Base-by-base conservation (phyloP, 331 rosid genomes). In the Telfairia occidentalis region DNA sequence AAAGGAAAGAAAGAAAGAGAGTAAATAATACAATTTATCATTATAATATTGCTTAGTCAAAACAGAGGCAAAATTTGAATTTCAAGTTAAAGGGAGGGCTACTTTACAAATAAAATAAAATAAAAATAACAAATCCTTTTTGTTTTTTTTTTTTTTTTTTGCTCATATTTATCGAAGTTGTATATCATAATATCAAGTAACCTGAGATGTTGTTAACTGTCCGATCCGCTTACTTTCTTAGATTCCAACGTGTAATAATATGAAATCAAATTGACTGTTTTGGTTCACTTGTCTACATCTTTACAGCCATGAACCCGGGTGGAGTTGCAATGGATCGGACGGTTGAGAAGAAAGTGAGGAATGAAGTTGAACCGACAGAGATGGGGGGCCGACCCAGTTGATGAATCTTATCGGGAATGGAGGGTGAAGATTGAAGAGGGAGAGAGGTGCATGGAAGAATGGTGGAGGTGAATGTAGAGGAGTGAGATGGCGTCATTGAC, bases 401-500 rank as follows among this genome's bases (percentile, higher is more conserved):
- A 26, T 7, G 19, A 12, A 40, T 13, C 43, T 66, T 2, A 40
- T 38, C 2, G 9, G 7, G 12, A 67, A 38, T 69, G 23, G n/a
- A 43, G 50, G 54, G 74, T 3, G 7, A 24, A 2, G 74, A 63
- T 34, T n/a, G n/a, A n/a, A n/a, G 53, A 48, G 0, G 53, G 43
- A 70, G 37, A 28, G 7, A 48, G 29, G 59, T 9, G 15, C 57
- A 71, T 16, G 75, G 57, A 71, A 48, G 60, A 29, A 48, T 1
- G 59, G 59, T 48, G 75, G 43, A 26, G 34, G 10, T 7, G 75
- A 71, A 16, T 2, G 38, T 34, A 71, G 75, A 71, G 29, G 75
- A 71, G 34, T 7, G 24, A 71, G 75, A 71, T 71, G 60, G 75
- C 75, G 72, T 65, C 72, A 35, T 65, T 65, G 72, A 65, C 72